Percentiles rank a stretch among this genome's conserved stretches.
These are phyloP conservation scores for Rhizopus sp. DNA, from an alignment of 371 early-diverging fungal genomes.

Conservation along the genomic window DNA sequence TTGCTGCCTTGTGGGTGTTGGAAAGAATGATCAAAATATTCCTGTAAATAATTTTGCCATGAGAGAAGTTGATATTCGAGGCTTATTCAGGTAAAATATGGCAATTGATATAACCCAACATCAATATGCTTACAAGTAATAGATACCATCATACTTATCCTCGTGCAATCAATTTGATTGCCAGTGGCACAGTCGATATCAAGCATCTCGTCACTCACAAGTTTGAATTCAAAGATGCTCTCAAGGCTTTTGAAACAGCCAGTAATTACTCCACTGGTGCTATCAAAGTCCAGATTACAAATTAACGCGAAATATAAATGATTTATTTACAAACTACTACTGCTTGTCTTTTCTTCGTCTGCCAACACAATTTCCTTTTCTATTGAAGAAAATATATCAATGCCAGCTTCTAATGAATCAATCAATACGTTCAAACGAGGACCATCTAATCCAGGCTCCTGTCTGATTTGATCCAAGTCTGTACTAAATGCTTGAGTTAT, in stretches of 20 bases:
- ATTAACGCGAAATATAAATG: slow-evolving; percentile 12
- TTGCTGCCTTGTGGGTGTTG: slow-evolving; percentile 48
- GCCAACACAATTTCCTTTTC: slow-evolving; percentile 47
- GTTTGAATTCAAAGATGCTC: slow-evolving; percentile 45
- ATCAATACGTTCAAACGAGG: slow-evolving; percentile 41
- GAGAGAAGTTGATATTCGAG: slow-evolving; percentile 49
- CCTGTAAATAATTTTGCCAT: slow-evolving; percentile 56
- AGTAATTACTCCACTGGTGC: slow-evolving; percentile 39
- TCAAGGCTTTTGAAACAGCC: slow-evolving; percentile 45
- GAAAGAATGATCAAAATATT: slow-evolving; percentile 45
- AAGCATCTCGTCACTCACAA: slow-evolving; percentile 44
- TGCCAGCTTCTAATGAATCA: slow-evolving; percentile 52
- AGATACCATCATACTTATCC: slow-evolving; percentile 51
- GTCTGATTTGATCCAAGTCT: slow-evolving; percentile 48
- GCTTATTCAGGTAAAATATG: slow-evolving; percentile 34
- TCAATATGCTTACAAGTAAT: neutral
- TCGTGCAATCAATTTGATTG: slow-evolving; percentile 39
- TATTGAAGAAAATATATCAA: slow-evolving; percentile 40
- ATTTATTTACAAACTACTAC: slow-evolving; percentile 1
- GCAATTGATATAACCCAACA: neutral
- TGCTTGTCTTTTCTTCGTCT: slow-evolving; percentile 18
- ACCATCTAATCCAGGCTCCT: slow-evolving; percentile 45
- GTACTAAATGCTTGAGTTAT: slow-evolving; percentile 47
- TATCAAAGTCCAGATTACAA: slow-evolving; percentile 48
- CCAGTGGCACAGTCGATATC: slow-evolving; percentile 35